Conservation (phyloP, 768 basidiomycete genomes). For the Tylopilus balloui region DNA sequence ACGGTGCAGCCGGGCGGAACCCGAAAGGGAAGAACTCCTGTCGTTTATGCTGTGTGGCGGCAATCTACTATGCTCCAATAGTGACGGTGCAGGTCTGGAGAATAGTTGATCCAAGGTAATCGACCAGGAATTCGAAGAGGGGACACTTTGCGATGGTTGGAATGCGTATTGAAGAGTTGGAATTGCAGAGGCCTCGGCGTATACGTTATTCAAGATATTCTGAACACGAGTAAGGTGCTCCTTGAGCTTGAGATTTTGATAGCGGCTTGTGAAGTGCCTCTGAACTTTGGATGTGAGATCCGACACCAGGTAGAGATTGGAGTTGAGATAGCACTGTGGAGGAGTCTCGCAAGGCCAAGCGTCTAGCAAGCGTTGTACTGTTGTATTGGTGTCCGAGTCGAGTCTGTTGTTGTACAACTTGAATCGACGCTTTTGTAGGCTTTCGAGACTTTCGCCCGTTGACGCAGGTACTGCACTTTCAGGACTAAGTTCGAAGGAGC, state of each 20-base stretch:
- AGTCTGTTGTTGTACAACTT: constrained; percentile 6
- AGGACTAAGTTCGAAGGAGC: constrained; percentile 8
- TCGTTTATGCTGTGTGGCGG: background rate
- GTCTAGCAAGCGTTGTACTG: background rate
- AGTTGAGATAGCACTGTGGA: background rate
- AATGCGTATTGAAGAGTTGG: constrained; percentile 8
- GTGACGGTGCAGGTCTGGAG: constrained; percentile 1
- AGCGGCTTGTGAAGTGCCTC: constrained; percentile 11
- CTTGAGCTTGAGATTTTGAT: constrained; percentile 12
- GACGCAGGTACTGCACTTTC: background rate
- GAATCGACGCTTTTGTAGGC: constrained; percentile 1
- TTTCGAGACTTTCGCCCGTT: background rate
- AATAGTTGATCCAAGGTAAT: constrained; percentile 2
- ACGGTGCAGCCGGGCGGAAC: background rate
- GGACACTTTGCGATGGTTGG: background rate
- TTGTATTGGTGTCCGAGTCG: background rate
- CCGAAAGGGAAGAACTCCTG: background rate
- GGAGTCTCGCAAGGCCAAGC: constrained; percentile 21
- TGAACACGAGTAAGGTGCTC: constrained; percentile 14
- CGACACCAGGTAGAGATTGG: background rate
- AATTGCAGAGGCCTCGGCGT: background rate
- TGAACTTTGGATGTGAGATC: background rate
- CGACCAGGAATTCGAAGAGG: background rate
- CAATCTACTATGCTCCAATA: background rate
- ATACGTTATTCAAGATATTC: background rate